phyloP scores from a whole-genome alignment of 768 basidiomycete species.

The Gymnopilus junonius region DNA sequence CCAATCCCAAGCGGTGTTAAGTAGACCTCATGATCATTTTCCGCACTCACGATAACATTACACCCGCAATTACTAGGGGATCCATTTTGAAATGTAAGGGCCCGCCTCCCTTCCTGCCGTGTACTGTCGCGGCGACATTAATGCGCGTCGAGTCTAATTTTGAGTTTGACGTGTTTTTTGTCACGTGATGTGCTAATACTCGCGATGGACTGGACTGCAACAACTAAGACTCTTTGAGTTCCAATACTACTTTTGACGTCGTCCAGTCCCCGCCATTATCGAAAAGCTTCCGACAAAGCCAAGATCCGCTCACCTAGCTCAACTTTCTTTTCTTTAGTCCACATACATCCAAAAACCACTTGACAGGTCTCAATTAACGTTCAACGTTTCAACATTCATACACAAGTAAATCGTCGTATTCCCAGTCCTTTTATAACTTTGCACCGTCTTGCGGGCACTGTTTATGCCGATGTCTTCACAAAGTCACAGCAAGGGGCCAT shows the following conservation, averaged over 20 bases:
- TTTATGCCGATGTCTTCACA: slow-evolving; percentile 3
- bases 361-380: background rate
- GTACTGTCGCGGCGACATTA: too few relatives aligned
- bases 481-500: slow-evolving; percentile 4
- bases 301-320: background rate
- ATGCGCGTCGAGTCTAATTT: too few relatives aligned
- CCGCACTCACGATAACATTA: too few relatives aligned
- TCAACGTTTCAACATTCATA: background rate
- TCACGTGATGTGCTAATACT: too few relatives aligned
- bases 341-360: background rate
- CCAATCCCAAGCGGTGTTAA: too few relatives aligned
- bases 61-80: too few relatives aligned
- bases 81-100: too few relatives aligned
- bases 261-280: background rate
- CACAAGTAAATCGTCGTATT: background rate
- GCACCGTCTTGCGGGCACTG: background rate
- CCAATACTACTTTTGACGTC: background rate
- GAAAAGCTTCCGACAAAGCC: background rate
- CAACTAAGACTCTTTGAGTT: too few relatives aligned
- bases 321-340: background rate
- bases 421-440: background rate
- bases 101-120: too few relatives aligned
- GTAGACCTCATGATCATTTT: too few relatives aligned
- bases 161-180: too few relatives aligned
- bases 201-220: too few relatives aligned